A percentile compares a stretch with the other conserved stretches of the same genome.
Evolutionary conservation across 1,139 yeast species (phyloP).

Genomic region (Hyphopichia khmerensis): DNA sequence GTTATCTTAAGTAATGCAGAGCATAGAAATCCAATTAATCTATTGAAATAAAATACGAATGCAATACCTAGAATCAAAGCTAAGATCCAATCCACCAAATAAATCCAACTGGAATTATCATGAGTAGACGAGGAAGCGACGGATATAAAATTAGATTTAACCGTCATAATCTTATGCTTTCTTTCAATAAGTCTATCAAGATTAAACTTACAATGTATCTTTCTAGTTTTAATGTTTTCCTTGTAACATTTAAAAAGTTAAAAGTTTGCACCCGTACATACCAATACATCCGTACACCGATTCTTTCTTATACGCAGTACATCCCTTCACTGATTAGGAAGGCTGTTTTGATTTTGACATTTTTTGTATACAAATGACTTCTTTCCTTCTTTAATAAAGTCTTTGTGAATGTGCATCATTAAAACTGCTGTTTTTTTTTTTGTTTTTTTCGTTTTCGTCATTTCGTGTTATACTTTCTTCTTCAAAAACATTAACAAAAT

Average conservation of each 20-base stretch:
- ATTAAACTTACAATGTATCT: too few relatives aligned
- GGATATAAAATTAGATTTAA: conserved; percentile 25
- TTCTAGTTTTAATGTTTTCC: too few relatives aligned
- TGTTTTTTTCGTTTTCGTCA: background rate
- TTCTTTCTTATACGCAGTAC: background rate
- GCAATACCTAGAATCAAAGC: conserved; percentile 61
- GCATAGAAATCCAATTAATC: conserved; percentile 64
- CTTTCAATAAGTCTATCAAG: too few relatives aligned
- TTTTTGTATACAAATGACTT: background rate
- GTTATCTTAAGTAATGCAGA: conserved; percentile 51
- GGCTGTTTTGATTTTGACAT: background rate
- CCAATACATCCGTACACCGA: too few relatives aligned
- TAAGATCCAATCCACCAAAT: conserved; percentile 78
- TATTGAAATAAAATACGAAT: conserved; percentile 72
- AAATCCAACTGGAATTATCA: conserved; percentile 71
- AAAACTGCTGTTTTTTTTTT: background rate
- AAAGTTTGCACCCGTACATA: too few relatives aligned
- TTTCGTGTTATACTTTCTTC: background rate
- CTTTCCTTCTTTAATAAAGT: background rate
- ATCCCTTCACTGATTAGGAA: background rate
- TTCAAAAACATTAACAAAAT: too few relatives aligned
- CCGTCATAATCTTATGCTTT: conserved; percentile 13
- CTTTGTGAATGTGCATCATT: conserved; percentile 1
- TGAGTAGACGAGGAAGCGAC: conserved; percentile 17
- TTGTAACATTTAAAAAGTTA: too few relatives aligned